Evolutionary conservation across 129 eudicot species (phyloP).

Genomic region (Gnaphalium uliginosum): DNA sequence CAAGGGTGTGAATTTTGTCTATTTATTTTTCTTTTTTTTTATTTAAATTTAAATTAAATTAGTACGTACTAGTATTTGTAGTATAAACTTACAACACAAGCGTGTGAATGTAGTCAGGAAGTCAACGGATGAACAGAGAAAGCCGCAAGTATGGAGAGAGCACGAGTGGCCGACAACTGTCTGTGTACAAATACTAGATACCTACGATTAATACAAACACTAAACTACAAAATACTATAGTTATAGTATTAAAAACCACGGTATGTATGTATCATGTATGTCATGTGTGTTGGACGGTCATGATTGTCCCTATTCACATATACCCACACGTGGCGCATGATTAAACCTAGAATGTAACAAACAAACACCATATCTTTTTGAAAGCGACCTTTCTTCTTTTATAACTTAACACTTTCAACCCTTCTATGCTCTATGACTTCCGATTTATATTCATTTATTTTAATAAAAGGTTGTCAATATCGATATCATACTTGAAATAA

Average conservation of each 20-base stretch:
- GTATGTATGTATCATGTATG: background rate
- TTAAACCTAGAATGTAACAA: conserved; percentile 36
- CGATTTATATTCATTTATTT: background rate
- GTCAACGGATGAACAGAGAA: conserved; percentile 35
- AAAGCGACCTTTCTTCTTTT: conserved; percentile 25
- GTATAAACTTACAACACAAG: too few relatives aligned
- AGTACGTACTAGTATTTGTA: too few relatives aligned
- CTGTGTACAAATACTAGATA: conserved; percentile 5
- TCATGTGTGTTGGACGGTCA: conserved; percentile 30
- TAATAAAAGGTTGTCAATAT: too few relatives aligned
- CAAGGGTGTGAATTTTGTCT: too few relatives aligned
- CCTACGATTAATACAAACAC: conserved; percentile 8
- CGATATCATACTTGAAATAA: too few relatives aligned
- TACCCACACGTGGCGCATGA: conserved; percentile 33
- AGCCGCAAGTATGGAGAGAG: conserved; percentile 30
- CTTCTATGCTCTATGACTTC: background rate
- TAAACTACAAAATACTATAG: background rate
- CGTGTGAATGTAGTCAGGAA: conserved; percentile 27
- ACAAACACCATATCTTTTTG: conserved; percentile 30
- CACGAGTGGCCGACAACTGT: conserved; percentile 47
- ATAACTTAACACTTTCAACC: background rate
- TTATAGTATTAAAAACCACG: background rate
- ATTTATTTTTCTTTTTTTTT: too few relatives aligned
- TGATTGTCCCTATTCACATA: conserved; percentile 24
- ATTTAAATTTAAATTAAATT: too few relatives aligned